Base-by-base conservation (phyloP, 306 rosid genomes). In the Pyrus communis region DNA sequence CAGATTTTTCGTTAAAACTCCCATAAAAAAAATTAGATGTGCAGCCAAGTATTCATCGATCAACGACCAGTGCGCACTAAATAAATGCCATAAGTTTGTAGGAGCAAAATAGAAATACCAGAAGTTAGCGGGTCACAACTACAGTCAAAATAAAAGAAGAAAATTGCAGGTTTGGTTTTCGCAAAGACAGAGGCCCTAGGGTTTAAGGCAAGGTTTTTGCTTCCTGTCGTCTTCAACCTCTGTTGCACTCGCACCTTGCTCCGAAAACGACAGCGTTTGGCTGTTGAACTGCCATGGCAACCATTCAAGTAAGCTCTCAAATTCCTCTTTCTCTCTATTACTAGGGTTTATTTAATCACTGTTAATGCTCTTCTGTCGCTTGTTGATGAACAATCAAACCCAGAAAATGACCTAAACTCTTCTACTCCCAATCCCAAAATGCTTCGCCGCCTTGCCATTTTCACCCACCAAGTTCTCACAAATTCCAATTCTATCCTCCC, bases 381-480 rank as follows among this genome's bases (percentile, higher is more conserved):
- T 9, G 19, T n/a, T 74, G 51, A 31, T 52, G 25, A 15, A 51
- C 35, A 15, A 15, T 55, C 31, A 62, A 54, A 54, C 74, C 67
- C 40, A 66, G 52, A 78, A 25, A 79, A 88, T 86, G 90, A 81
- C 78, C 73, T 85, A 81, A 79, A 69, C 54, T 17, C 18, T 43
- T 60, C 3, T 78, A 72, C 19, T 76, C 63, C 52, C 71, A 67
- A 42, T 62, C 73, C 70, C 78, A 81, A 82, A 89, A 73, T 90
- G 96, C 91, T 80, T 79, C 94, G 91, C 60, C 89, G 87, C 74
- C 54, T 87, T 74, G 57, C 84, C 79, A 77, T 85, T 78, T 85
- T 87, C 68, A 63, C 84, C 43, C 90, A 70, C 84, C 86, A 67
- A 45, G 9, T 79, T 65, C 84, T 81, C 74, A 22, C 77, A 49